Evolutionary conservation across 352 stramenopile species (phyloP).

Genomic region (Phytopythium oedochilum): DNA sequence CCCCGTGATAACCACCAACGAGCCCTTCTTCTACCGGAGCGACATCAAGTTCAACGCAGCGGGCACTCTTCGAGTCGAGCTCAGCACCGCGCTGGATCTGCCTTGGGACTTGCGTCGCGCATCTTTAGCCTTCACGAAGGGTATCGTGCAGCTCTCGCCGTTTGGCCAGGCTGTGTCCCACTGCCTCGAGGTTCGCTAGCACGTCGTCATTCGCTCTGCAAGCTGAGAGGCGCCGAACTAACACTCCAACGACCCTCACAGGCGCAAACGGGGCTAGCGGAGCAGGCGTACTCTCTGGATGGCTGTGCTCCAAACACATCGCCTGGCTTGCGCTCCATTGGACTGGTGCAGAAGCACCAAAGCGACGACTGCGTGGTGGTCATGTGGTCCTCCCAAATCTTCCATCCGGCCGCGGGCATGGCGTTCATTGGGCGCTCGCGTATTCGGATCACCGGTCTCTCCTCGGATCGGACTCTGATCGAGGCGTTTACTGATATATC

Average conservation of each 20-base stretch:
- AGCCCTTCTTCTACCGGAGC: not conserved
- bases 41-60: not conserved
- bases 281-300: not conserved
- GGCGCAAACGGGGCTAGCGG: not conserved
- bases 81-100: not conserved
- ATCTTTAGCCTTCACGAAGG: not conserved
- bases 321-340: not conserved
- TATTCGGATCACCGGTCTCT: not conserved
- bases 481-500: not conserved
- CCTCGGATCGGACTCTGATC: not conserved
- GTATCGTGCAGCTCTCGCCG: not conserved
- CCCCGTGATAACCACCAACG: not conserved
- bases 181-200: not conserved
- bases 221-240: not conserved
- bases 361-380: not conserved
- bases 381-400: constrained; percentile 4
- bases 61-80: not conserved
- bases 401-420: not conserved
- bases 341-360: not conserved
- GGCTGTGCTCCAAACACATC: not conserved
- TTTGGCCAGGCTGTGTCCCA: not conserved
- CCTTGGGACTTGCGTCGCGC: not conserved
- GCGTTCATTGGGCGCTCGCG: not conserved
- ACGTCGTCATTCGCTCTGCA: not conserved
- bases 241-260: not conserved